phyloP scores from a whole-genome alignment of 1,284 basidiomycete genomes.

The Apiotrichum montevideense region DNA sequence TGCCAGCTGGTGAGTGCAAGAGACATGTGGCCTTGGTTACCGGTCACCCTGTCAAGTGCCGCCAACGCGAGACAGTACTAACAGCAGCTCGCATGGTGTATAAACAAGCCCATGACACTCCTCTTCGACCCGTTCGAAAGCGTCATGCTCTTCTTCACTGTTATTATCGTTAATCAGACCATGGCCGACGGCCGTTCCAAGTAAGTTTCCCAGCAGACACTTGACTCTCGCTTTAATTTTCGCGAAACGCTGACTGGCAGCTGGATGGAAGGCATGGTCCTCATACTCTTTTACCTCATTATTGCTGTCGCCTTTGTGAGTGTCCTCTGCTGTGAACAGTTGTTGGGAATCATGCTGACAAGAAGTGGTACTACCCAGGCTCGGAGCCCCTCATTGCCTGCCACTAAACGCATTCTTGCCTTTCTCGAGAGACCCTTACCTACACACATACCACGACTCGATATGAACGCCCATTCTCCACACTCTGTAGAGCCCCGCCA shows the following conservation, averaged over 20 bases:
- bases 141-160: conserved; percentile 54
- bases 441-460: too few species aligned
- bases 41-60: background rate
- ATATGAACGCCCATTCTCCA: too few species aligned
- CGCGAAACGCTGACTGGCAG: conserved; percentile 4
- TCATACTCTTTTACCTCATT: conserved; percentile 51
- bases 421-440: too few species aligned
- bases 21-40: background rate
- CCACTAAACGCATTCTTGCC: background rate
- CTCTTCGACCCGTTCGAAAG: conserved; percentile 49
- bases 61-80: too few species aligned
- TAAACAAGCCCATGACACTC: conserved; percentile 50
- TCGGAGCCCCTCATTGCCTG: background rate
- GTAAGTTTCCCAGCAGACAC: background rate
- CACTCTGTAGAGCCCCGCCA: too few species aligned
- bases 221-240: too few species aligned
- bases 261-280: conserved; percentile 52
- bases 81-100: conserved; percentile 47
- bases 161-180: conserved; percentile 74
- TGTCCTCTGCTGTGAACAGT: background rate
- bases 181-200: conserved; percentile 58
- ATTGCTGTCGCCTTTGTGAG: conserved; percentile 42
- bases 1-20: background rate
- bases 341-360: too few species aligned
- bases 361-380: conserved; percentile 4